Evolutionary conservation across 2,329 filamentous ascomycete species (phyloP), one percentile per base, ranked within the genome.

Genomic region (Penicillium sp.): DNA sequence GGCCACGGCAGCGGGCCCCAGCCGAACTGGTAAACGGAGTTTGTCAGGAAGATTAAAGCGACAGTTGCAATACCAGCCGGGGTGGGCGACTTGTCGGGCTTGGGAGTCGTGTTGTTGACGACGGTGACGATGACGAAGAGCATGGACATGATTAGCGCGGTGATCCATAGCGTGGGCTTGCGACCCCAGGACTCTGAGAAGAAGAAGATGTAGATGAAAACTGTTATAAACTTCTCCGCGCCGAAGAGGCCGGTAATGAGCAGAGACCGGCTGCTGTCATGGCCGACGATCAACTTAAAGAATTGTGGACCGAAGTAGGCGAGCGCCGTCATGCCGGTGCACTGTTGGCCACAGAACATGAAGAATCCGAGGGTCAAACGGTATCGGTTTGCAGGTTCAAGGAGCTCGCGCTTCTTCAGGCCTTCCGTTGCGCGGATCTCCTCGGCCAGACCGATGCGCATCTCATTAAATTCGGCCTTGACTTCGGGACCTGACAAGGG

Each of bases 121-220:
- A 72, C 62, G 1, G 70, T 71, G 11, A 77, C 71, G 39, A 77
- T 73, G 42, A 79, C 68, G 74, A 78, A 77, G 53, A 73, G 75
- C 2, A 59, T 54, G 9, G 71, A 73, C 76, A 79, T 78, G 27
- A 73, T 63, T 20, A 72, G 67, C 0, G 75, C 71, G 1, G 75
- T 75, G 4, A 63, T 59, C 6, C 77, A 66, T 1, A 79, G 68
- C 0, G 74, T 73, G n/a, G 69, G 69, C 32, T 71, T 68, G 14
- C 76, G 74, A 6, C 75, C 75, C 39, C 78, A 66, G 13, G 69
- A 65, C 51, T 78, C 76, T 6, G 77, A 73, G 8, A 77, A 66
- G 59, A 73, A 76, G 18, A 77, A 57, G 1, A 76, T 64, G 59
- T 76, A 77, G 49, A 70, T 69, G 2, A 67, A 51, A 42, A 73